Evolutionary conservation across 1,139 yeast genomes (phyloP).

Genomic region (Pichia sp.): DNA sequence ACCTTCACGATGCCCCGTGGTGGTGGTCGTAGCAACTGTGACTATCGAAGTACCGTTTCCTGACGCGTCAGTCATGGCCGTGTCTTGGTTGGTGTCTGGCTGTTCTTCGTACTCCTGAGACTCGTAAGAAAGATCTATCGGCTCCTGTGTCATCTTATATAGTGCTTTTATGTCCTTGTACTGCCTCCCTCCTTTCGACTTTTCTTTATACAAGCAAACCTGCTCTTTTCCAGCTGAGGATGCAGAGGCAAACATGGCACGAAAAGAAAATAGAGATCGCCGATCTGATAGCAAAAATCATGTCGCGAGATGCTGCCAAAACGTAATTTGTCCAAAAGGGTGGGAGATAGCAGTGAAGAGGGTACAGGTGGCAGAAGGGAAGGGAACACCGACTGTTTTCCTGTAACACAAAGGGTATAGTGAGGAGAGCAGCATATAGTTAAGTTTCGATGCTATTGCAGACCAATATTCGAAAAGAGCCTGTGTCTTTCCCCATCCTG

Average conservation of each 20-base stretch:
- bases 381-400: no score
- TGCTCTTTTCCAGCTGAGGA: neutral
- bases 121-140: slow-evolving; percentile 15
- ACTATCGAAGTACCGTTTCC: neutral
- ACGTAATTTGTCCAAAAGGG: neutral
- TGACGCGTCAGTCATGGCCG: slow-evolving; percentile 18
- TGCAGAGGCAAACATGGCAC: neutral
- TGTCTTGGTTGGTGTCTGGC: neutral
- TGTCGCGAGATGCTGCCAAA: neutral
- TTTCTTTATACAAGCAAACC: no score
- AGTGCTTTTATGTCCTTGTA: neutral
- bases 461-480: neutral
- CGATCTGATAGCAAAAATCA: neutral
- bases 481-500: neutral
- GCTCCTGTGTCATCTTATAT: slow-evolving; percentile 15
- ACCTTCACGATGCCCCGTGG: neutral
- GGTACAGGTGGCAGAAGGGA: neutral
- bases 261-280: neutral
- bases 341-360: neutral
- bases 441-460: neutral
- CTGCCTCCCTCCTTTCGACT: neutral
- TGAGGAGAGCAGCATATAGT: neutral
- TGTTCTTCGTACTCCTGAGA: slow-evolving; percentile 9
- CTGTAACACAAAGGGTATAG: neutral
- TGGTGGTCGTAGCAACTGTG: neutral